A percentile compares a stretch with the other conserved stretches of the same genome.
Evolutionary conservation across 768 basidiomycete genomes (phyloP).

Genomic region (Hygrophoropsis aurantiaca): DNA sequence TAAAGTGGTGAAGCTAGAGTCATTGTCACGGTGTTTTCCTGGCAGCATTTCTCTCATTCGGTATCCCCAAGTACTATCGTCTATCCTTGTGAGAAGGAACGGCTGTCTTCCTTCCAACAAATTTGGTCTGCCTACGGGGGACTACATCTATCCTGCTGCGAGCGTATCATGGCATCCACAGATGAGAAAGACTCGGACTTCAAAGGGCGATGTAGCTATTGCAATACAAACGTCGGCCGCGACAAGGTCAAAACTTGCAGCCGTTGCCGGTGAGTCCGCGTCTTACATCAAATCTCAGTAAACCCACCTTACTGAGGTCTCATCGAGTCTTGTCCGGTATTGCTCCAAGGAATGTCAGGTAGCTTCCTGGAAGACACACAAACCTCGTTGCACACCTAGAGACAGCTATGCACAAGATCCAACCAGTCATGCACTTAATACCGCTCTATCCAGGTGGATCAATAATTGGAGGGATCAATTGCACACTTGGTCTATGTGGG

Average conservation of each 20-base stretch:
- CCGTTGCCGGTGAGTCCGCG: slow-evolving; percentile 21
- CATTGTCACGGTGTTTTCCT: no score
- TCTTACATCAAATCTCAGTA: no score
- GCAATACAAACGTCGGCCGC: slow-evolving; percentile 18
- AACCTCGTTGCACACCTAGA: slow-evolving; percentile 13
- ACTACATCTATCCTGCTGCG: no score
- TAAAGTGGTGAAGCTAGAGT: no score
- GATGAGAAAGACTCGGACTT: slow-evolving; percentile 14
- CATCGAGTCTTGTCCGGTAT: slow-evolving; percentile 24
- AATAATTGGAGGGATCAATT: slow-evolving; percentile 21
- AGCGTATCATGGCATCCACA: neutral
- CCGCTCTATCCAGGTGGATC: slow-evolving; percentile 24
- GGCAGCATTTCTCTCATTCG: no score
- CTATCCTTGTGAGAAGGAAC: no score
- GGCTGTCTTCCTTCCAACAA: no score
- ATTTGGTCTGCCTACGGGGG: no score
- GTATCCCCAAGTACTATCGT: no score
- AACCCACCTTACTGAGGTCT: neutral
- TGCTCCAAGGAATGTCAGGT: slow-evolving; percentile 29
- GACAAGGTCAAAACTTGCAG: slow-evolving; percentile 23
- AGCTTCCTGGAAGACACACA: slow-evolving; percentile 29
- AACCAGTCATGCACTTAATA: slow-evolving; percentile 15
- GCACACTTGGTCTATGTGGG: slow-evolving; percentile 15
- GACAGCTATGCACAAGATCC: slow-evolving; percentile 13
- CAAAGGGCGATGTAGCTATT: slow-evolving; percentile 24